Conservation (phyloP, 2,329 filamentous ascomycete genomes). For the Cladosporium sphaerospermum region DNA sequence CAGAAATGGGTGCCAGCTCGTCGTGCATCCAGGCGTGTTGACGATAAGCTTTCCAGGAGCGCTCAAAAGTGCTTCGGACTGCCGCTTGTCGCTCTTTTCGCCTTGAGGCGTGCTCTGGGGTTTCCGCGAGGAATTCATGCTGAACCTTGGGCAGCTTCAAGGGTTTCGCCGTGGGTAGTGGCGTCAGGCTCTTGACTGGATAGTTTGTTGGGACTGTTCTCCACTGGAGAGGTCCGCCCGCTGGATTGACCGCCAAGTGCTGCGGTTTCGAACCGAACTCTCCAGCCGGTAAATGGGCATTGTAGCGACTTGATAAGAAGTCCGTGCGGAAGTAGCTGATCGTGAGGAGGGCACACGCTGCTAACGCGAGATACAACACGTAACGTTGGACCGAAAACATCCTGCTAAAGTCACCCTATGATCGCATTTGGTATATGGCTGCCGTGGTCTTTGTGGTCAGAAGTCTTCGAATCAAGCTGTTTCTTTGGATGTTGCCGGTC, state of each 20-base stretch:
- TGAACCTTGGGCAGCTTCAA: constrained; percentile 38
- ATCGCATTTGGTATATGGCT: not conserved
- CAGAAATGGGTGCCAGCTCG: constrained; percentile 41
- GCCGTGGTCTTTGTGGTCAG: not conserved
- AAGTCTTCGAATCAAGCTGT: not conserved
- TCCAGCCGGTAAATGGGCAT: not conserved
- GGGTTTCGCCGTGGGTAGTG: constrained; percentile 34
- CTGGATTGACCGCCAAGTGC: not conserved
- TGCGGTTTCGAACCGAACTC: not conserved
- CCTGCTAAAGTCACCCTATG: not conserved
- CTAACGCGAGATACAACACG: constrained; percentile 30
- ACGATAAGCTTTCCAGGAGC: constrained; percentile 41
- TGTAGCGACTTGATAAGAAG: not conserved
- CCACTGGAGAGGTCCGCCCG: constrained; percentile 33
- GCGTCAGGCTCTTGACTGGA: constrained; percentile 31
- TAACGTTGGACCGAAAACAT: constrained; percentile 38
- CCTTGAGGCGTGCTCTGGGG: constrained; percentile 24
- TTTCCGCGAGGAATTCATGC: constrained; percentile 34
- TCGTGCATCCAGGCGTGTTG: constrained; percentile 44
- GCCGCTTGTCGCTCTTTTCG: constrained; percentile 31
- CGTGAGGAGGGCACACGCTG: constrained; percentile 31
- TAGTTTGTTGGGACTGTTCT: constrained; percentile 35
- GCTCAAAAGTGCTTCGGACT: constrained; percentile 39
- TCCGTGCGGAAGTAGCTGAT: constrained; percentile 31
- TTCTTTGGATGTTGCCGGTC: not conserved